phyloP scores from a whole-genome alignment of 371 early-diverging fungal species.

The Chytridium lagenaria region DNA sequence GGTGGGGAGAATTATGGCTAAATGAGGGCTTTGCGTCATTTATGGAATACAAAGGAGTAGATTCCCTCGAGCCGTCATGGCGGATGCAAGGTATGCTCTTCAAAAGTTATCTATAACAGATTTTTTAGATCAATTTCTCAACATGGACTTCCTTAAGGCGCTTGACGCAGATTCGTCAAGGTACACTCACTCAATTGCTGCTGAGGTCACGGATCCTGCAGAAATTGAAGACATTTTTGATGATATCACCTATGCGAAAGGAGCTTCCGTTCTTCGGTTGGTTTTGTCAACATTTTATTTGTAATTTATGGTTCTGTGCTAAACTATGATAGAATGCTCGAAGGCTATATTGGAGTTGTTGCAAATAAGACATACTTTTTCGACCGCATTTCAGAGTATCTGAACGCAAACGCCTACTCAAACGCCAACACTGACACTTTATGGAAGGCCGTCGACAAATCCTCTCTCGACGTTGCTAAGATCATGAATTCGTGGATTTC shows the following conservation, averaged over 20 bases:
- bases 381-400: conserved; percentile 72
- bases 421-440: conserved; percentile 84
- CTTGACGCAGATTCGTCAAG: conserved; percentile 76
- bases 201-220: conserved; percentile 70
- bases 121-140: conserved; percentile 73
- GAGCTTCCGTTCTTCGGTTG: conserved; percentile 32
- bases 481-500: conserved; percentile 88
- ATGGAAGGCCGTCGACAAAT: conserved; percentile 75
- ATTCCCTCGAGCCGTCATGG: conserved; percentile 50
- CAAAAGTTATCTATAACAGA: too few species aligned
- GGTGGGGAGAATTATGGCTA: conserved; percentile 80
- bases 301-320: conserved; percentile 46
- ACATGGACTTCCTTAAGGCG: conserved; percentile 71
- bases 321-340: conserved; percentile 89
- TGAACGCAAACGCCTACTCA: conserved; percentile 71
- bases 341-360: conserved; percentile 69
- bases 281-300: neutral
- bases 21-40: conserved; percentile 96
- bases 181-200: conserved; percentile 91
- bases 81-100: too few species aligned
- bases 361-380: conserved; percentile 55
- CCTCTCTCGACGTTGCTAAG: conserved; percentile 65
- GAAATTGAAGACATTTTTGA: conserved; percentile 51
- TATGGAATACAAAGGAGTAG: conserved; percentile 38
- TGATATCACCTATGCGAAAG: conserved; percentile 48